Evolutionary conservation across 768 basidiomycete species (phyloP).

Genomic region (Holtermanniella nyarrowii): DNA sequence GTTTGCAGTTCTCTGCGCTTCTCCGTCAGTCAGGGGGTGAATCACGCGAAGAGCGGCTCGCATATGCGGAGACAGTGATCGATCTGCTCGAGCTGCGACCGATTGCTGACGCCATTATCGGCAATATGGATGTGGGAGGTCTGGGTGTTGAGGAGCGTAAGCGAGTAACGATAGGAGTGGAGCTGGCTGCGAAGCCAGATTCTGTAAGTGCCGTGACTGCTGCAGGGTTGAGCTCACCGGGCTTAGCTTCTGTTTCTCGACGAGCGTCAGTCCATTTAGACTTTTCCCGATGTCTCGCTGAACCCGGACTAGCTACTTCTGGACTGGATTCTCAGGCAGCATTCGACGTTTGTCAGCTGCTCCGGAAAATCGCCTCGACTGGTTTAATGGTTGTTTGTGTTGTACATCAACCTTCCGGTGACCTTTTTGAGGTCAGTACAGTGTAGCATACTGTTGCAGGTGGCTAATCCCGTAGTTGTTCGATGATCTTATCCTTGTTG

Average conservation of each 20-base stretch:
- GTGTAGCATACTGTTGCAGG: not conserved
- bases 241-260: slow-evolving; percentile 42
- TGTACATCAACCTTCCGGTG: slow-evolving; percentile 7
- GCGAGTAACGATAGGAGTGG: slow-evolving; percentile 35
- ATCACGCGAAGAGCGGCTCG: slow-evolving; percentile 40
- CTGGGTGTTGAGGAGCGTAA: slow-evolving; percentile 34
- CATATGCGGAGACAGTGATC: slow-evolving; percentile 43
- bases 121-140: slow-evolving; percentile 10
- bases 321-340: slow-evolving; percentile 65
- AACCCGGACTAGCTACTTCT: slow-evolving; percentile 18
- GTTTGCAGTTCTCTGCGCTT: slow-evolving; percentile 42
- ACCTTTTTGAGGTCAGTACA: slow-evolving; percentile 6
- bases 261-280: slow-evolving; percentile 19
- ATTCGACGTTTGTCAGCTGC: slow-evolving; percentile 37
- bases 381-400: not conserved
- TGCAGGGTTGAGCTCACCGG: not conserved
- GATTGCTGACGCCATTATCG: slow-evolving; percentile 54
- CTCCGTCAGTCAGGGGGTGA: slow-evolving; percentile 41
- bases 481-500: slow-evolving; percentile 61
- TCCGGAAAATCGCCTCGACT: not conserved
- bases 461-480: slow-evolving; percentile 3
- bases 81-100: slow-evolving; percentile 52
- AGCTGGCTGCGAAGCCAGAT: slow-evolving; percentile 32
- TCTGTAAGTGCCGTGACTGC: not conserved
- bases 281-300: not conserved